Percentiles rank a stretch among this genome's conserved stretches.
phyloP scores from a whole-genome alignment of 78 protist genomes.

The Dictyostelium discoideum region DNA sequence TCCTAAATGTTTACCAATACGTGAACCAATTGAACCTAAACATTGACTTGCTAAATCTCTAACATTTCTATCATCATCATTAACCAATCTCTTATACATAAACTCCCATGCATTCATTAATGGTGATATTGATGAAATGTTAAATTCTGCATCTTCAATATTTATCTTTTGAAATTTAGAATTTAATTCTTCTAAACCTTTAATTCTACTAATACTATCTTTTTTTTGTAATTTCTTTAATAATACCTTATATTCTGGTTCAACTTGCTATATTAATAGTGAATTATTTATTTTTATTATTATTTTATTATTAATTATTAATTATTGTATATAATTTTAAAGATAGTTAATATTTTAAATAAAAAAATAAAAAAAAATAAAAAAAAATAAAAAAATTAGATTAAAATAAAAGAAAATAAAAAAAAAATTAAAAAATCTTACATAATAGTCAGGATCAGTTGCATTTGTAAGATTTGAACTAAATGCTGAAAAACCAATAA shows the following conservation, averaged over 20 bases:
- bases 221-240: slow-evolving; percentile 58
- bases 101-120: slow-evolving; percentile 59
- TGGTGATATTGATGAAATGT: slow-evolving; percentile 6
- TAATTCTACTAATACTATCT: slow-evolving; percentile 58
- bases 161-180: slow-evolving; percentile 25
- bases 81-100: slow-evolving; percentile 35
- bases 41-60: slow-evolving; percentile 20
- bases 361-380: not conserved
- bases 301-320: not conserved
- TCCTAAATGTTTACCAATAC: slow-evolving; percentile 57
- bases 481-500: slow-evolving; percentile 70
- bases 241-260: slow-evolving; percentile 71
- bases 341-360: not conserved
- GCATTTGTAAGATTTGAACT: slow-evolving; percentile 45
- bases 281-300: not conserved
- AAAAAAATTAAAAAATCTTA: not conserved
- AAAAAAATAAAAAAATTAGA: not conserved
- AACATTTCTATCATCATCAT: slow-evolving; percentile 57
- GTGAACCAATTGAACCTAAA: slow-evolving; percentile 41
- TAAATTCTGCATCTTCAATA: not conserved
- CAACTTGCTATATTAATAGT: slow-evolving; percentile 40
- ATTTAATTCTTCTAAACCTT: slow-evolving; percentile 51
- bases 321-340: too few species aligned
- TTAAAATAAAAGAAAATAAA: not conserved
- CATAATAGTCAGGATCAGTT: slow-evolving; percentile 57